phyloP scores from a whole-genome alignment of 208 protist species.

The Leishmania amazonensis region DNA sequence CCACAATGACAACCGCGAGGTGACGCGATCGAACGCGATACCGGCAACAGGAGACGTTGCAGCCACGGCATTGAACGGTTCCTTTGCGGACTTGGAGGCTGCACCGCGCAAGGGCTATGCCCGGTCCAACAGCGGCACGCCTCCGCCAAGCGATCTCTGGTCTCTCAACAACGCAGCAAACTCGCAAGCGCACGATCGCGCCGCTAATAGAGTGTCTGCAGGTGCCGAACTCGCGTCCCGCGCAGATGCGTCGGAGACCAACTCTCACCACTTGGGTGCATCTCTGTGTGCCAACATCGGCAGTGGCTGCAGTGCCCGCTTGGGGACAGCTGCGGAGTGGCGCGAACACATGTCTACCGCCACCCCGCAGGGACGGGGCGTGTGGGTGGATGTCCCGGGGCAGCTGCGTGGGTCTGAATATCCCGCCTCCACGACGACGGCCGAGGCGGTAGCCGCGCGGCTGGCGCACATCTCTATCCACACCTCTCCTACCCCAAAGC shows the following conservation, averaged over 20 bases:
- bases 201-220: background rate
- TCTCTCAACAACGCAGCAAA: too few relatives aligned
- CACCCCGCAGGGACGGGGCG: conserved; percentile 11
- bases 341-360: background rate
- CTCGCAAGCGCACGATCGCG: background rate
- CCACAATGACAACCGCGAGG: background rate
- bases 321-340: background rate
- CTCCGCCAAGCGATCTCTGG: background rate
- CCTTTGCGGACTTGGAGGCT: conserved; percentile 29
- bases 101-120: conserved; percentile 55
- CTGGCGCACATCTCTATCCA: conserved; percentile 39
- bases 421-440: background rate
- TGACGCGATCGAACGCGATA: background rate
- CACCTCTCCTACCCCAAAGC: conserved; percentile 71
- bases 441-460: conserved; percentile 23
- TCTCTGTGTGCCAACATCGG: background rate
- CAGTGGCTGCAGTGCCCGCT: background rate
- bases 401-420: background rate
- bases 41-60: background rate
- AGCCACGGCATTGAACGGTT: background rate
- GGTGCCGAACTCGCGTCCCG: background rate
- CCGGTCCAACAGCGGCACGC: conserved; percentile 13
- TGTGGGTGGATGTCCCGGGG: background rate
- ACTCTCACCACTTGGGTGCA: background rate
- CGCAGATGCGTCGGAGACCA: background rate